Base-by-base conservation (phyloP, 345 rosid genomes). In the Boechera stricta region DNA sequence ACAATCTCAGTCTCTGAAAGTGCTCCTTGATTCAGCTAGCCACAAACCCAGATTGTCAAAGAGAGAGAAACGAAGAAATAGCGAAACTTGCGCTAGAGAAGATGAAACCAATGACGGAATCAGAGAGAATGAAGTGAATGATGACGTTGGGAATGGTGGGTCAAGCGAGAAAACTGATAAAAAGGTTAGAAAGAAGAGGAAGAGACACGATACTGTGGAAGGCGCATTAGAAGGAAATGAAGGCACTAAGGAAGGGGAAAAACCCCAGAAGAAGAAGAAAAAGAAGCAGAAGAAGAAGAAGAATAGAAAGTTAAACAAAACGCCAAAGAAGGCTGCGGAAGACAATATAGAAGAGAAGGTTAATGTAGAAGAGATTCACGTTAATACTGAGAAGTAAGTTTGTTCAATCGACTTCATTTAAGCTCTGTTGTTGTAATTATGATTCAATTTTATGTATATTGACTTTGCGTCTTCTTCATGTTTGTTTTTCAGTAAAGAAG, bases 41-140 rank as follows among this genome's bases (percentile, higher is more conserved):
- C 86, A 79, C 77, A 91, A 84, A 68, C 86, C 90, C 66, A 85
- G 87, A 71, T 84, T 90, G 82, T 80, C 92, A 7, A 94, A 94
- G 88, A 86, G 93, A 69, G 97, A 88, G 79, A 90, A 86, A 79
- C 84, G 91, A 67, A 81, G 87, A 66, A 86, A 80, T 60, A 45
- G 2, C 36, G 81, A 48, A 3, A 56, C 86, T 84, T 80, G 58
- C 36, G 54, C 10, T 26, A 83, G 71, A 33, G 61, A 69, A 33
- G 82, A 51, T 56, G 47, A 68, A 31, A 24, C 54, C 41, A 66
- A 21, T 45, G 49, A 53, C 2, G 72, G 35, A 47, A 55, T 68
- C 24, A 16, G 38, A 11, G 67, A 49, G 21, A 57, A 38, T 29
- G 71, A 38, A 36, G 67, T 49, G 8, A 31, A 38, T 39, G 68